Base-by-base conservation (phyloP, 2,329 filamentous ascomycete species). In the Diplodia seriata region DNA sequence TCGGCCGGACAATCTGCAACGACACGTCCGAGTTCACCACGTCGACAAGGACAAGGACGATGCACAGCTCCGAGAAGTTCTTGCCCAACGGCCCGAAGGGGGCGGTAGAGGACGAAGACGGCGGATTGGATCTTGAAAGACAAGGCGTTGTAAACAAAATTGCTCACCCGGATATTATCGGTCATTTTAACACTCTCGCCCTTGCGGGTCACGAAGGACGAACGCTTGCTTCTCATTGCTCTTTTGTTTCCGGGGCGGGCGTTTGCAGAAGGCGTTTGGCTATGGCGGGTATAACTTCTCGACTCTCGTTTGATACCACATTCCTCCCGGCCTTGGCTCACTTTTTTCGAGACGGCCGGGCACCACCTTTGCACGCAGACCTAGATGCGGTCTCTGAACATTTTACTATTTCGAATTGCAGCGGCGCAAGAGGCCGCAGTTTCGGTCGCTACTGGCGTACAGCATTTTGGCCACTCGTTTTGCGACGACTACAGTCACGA, bases 1-100 rank as follows among this genome's bases (percentile, higher is more conserved):
- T 5, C 86, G 95, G 72, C 95, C 95, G 40, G 95, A 99, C 78
- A 98, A 98, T 83, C 82, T 99, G 67, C 94, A 97, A 82, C 89
- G 94, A 78, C 95, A 99, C 79, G 95, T 98, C 40, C 88, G 93
- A 66, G 93, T 95, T 51, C 94, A 98, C 77, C 95, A 98, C 77
- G 83, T 89, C 49, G 94, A 98, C 75, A 95, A 93, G 77, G 89
- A 91, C 76, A 94, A 93, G 78, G 93, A 97, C 72, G 94, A 98
- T 74, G 88, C 91, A 0, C 80, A 85, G 66, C 82, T 99, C 50
- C 87, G 93, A 64, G 90, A 94, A 59, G 94, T 98, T 1, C 87
- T 98, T 47, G 86, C 93, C 1, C 93, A 97, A 76, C 85, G 95
- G 63, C 89, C 91, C 3, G 92, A 97, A 78, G 94, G 94, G 38